Percentiles rank a stretch among this genome's conserved stretches.
These are phyloP conservation scores for Paramecium sexaurelia DNA, from an alignment of 73 alveolate genomes.

Conservation along the genomic window DNA sequence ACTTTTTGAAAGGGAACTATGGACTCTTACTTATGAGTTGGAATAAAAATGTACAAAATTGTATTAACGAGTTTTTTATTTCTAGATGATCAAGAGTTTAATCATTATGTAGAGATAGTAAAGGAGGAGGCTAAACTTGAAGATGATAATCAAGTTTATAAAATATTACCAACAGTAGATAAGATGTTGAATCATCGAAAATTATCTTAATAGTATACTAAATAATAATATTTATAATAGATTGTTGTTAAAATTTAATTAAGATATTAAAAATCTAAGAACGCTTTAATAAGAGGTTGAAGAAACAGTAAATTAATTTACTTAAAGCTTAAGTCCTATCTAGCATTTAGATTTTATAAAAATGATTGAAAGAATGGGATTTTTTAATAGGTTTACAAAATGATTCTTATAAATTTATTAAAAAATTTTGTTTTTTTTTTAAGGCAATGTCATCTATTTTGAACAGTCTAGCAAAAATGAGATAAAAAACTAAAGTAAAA, in stretches of 20 bases:
- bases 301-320: neutral
- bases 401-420: neutral
- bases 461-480: neutral
- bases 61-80: neutral
- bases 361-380: neutral
- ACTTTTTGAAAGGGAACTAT: conserved; percentile 44
- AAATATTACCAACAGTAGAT: conserved; percentile 29
- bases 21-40: neutral
- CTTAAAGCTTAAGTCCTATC: neutral
- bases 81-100: conserved; percentile 33
- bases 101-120: neutral
- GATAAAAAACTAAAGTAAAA: neutral
- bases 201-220: neutral
- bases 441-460: neutral
- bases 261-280: neutral
- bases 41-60: neutral
- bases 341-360: neutral
- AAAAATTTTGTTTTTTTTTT: neutral
- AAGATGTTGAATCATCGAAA: neutral
- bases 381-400: neutral
- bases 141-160: conserved; percentile 11
- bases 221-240: neutral
- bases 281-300: neutral
- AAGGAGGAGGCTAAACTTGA: neutral
- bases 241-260: neutral